A percentile compares a stretch with the other conserved stretches of the same genome.
Evolutionary conservation across 176 grass and related monocot genomes (phyloP).

Genomic region (Triticum monococcum): DNA sequence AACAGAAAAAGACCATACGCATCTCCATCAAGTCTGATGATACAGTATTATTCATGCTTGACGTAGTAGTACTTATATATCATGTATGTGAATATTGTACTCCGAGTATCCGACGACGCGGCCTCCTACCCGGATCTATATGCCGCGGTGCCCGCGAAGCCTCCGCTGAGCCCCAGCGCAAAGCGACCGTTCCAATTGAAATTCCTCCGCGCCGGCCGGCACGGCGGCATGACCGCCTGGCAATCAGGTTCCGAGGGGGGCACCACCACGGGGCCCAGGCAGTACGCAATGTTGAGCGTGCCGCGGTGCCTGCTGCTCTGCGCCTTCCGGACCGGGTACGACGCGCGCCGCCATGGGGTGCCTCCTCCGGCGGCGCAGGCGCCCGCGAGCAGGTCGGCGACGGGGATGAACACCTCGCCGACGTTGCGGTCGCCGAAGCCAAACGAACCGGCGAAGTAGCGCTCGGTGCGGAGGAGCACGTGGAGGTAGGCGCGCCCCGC

Average conservation of each 20-base stretch:
- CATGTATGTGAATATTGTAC: no score
- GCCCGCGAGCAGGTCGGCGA: conserved; percentile 29
- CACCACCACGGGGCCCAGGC: conserved; percentile 13
- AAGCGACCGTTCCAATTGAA: neutral
- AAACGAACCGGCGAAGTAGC: neutral
- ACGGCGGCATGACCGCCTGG: neutral
- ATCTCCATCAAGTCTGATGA: no score
- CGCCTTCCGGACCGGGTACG: conserved; percentile 42
- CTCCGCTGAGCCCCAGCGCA: neutral
- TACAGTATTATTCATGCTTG: no score
- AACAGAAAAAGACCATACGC: no score
- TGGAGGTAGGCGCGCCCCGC: conserved; percentile 11
- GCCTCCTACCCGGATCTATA: neutral
- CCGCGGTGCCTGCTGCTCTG: conserved; percentile 20
- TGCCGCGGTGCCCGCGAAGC: neutral
- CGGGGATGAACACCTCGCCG: conserved; percentile 32
- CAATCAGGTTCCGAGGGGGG: neutral
- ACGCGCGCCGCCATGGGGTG: conserved; percentile 5
- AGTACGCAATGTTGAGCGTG: conserved; percentile 49
- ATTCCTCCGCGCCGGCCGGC: neutral
- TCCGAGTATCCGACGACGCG: no score
- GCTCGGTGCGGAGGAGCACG: conserved; percentile 49
- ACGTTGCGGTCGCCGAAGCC: conserved; percentile 46
- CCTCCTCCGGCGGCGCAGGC: neutral
- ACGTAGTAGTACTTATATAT: no score